Base-by-base conservation (phyloP, 805 yeast species). In the Yarrowia keelungensis region DNA sequence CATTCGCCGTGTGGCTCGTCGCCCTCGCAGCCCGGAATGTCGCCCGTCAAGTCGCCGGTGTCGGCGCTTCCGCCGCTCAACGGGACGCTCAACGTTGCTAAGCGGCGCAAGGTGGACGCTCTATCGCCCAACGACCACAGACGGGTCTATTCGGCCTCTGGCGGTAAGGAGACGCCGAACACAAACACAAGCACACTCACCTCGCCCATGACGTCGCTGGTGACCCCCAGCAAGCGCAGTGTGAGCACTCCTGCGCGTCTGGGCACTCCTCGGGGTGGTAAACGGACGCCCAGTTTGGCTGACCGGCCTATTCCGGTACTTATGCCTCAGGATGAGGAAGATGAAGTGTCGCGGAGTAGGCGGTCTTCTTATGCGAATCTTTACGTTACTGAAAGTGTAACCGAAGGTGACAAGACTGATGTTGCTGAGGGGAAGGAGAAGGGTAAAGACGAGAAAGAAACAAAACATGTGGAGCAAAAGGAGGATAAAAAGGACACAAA, bases 41-140 rank as follows among this genome's bases (percentile, higher is more conserved):
- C 65, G 32, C 65, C 65, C 9, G 65, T 59, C n/a, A 59, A 59
- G 51, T 59, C 65, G 14, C 65, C 65, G 2, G 65, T 59, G 15
- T 43, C 65, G 16, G 12, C 65, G 8, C 15, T 59, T 3, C 65
- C 65, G 26, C 65, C 65, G n/a, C 35, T 59, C 12, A 43, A 59
- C 51, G 65, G 65, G 12, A 14, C 42, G 8, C 41, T 59, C 16
- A 47, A 62, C 15, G 46, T 62, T 8, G 46, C 67, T 9, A 62
- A 62, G 22, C 56, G 67, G 7, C 56, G 67, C 22, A 46, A 62
- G 7, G 67, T 62, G 36, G 56, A 62, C 47, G 38, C n/a, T 1
- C 15, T 49, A 39, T 43, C 42, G 7, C 54, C 54, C 32, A 38
- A 45, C 16, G 59, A 53, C 59, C 32, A 19, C 14, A 39, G 66